Percentiles rank a stretch among this genome's conserved stretches.
phyloP scores from a whole-genome alignment of 371 early-diverging fungal genomes.

The Rhizopus arrhizus region DNA sequence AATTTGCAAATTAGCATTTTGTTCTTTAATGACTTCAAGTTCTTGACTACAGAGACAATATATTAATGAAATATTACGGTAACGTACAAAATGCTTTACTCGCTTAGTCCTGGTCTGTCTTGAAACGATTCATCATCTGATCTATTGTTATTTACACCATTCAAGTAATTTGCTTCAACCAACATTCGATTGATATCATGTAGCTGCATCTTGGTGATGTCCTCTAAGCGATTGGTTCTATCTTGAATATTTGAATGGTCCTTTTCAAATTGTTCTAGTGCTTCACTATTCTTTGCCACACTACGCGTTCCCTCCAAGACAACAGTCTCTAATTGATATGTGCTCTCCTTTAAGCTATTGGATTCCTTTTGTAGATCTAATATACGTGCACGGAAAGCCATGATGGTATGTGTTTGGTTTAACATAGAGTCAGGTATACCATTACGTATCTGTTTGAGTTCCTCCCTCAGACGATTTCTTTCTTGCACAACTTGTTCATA shows the following conservation, averaged over 20 bases:
- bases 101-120: slow-evolving; percentile 44
- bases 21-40: slow-evolving; percentile 62
- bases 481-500: slow-evolving; percentile 61
- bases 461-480: slow-evolving; percentile 66
- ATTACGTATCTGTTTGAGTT: slow-evolving; percentile 63
- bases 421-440: slow-evolving; percentile 52
- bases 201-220: slow-evolving; percentile 65
- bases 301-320: slow-evolving; percentile 46
- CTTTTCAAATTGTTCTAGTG: slow-evolving; percentile 45
- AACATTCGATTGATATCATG: slow-evolving; percentile 72
- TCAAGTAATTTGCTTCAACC: slow-evolving; percentile 60
- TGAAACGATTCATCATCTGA: slow-evolving; percentile 30
- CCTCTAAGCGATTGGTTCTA: slow-evolving; percentile 62
- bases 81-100: slow-evolving; percentile 27
- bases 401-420: slow-evolving; percentile 52
- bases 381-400: slow-evolving; percentile 53
- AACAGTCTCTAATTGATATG: slow-evolving; percentile 30
- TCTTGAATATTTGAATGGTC: slow-evolving; percentile 63
- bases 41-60: slow-evolving; percentile 31
- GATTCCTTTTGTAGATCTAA: slow-evolving; percentile 53
- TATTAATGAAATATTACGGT: background rate
- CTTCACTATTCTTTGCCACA: slow-evolving; percentile 36
- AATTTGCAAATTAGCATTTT: slow-evolving; percentile 61
- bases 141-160: slow-evolving; percentile 41
- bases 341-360: slow-evolving; percentile 36